Evolutionary conservation across 331 rosid species (phyloP), one percentile per base, ranked within the genome.

Genomic region (Prunus yedoensis): DNA sequence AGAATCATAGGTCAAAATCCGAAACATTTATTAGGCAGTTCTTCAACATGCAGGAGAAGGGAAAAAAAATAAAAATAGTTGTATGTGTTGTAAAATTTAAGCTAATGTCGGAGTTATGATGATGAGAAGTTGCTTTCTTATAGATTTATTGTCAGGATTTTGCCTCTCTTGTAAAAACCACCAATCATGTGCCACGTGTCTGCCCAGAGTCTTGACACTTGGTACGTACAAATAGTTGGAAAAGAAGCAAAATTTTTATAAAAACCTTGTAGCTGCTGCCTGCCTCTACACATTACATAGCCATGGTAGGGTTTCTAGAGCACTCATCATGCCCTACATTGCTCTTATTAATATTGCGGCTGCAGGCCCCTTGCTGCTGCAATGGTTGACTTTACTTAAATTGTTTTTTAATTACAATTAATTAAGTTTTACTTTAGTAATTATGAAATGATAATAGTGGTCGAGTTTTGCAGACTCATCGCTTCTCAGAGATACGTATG

Each of bases 81-180:
- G 8, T 0, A 6, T 38, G 43, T 38, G 43, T 38, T 6, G 43
- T 7, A 6, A 38, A 38, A 38, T 38, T 38, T 38, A 53, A 18
- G 38, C 52, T 49, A 32, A 28, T 71, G 82, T 79, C 63, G 74
- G 74, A 46, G 28, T 28, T 21, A 38, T 30, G 17, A 60, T 27
- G 79, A 60, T 27, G 79, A 74, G 51, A 18, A 59, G 79, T 80
- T 59, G 65, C 79, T 74, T 35, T 74, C 79, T 23, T 20, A 50
- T 35, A 23, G 54, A 74, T 74, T 1, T 60, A 47, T 21, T 61
- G 79, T 69, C 77, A 51, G 75, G 68, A 70, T 69, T 3, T 61
- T 74, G 73, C 68, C 76, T 60, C 59, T 38, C 43, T 38, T 5
- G 43, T 38, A 38, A 38, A 38, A 62, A 25, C 16, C 71, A 30